Conservation (phyloP, 768 basidiomycete genomes). For the Pleurotus cornucopiae region DNA sequence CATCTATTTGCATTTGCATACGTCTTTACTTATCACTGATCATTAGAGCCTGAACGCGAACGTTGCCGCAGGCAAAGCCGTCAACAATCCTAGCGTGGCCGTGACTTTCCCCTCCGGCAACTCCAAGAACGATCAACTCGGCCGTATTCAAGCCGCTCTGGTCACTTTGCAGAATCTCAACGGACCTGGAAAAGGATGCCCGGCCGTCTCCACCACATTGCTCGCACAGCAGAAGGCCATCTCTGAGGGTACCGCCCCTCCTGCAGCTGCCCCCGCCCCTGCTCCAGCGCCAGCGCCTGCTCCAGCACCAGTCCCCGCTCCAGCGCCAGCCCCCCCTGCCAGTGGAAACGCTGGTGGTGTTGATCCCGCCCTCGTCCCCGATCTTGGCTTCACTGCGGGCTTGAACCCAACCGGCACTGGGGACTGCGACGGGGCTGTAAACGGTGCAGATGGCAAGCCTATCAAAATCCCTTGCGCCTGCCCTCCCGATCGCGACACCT, state of each 20-base stretch:
- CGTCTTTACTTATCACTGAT: neutral
- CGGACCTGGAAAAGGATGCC: conserved; percentile 67
- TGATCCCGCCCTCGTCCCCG: conserved; percentile 49
- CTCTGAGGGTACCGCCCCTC: conserved; percentile 21
- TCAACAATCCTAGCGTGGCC: conserved; percentile 58
- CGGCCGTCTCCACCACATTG: conserved; percentile 62
- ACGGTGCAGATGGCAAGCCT: conserved; percentile 43
- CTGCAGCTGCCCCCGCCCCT: conserved; percentile 11
- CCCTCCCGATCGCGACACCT: conserved; percentile 50
- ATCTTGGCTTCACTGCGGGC: conserved; percentile 51
- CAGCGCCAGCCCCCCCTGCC: conserved; percentile 15
- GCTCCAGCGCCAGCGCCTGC: conserved; percentile 8
- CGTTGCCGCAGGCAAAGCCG: conserved; percentile 55
- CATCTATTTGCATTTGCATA: no score
- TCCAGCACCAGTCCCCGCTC: conserved; percentile 10
- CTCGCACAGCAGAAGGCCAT: conserved; percentile 35
- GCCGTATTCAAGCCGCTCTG: conserved; percentile 54
- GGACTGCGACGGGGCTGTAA: conserved; percentile 64
- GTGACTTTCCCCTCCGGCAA: conserved; percentile 63
- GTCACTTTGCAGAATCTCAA: conserved; percentile 73
- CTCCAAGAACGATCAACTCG: conserved; percentile 44
- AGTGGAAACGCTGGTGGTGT: conserved; percentile 27
- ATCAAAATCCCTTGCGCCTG: conserved; percentile 67
- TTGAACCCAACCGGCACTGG: conserved; percentile 65
- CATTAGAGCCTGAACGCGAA: conserved; percentile 46